Base-by-base conservation (phyloP, 2,329 filamentous ascomycete genomes). In the Venturia nashicola region DNA sequence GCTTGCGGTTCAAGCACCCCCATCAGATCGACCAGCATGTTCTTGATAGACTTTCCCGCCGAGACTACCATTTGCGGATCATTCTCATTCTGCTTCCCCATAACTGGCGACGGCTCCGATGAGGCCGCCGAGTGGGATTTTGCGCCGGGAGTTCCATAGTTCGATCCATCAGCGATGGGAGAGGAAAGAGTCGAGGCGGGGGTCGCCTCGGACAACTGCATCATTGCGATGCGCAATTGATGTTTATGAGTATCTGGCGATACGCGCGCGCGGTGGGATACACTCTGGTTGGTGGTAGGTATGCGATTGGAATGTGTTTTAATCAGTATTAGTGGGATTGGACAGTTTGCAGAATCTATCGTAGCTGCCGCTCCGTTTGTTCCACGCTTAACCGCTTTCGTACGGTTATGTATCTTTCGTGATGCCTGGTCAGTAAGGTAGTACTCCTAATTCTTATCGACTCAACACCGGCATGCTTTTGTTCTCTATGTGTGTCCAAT, bases 1-100 rank as follows among this genome's bases (percentile, higher is more conserved):
- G 63, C 57, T 20, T 65, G 42, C 20, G 27, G 20, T 48, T 65
- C 55, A 34, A 62, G 32, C 27, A 43, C 40, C 20, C 39, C 34
- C 59, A 65, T 54, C 12, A 65, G 23, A 27, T 65, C 63, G 34
- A 43, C 34, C 27, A 65, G 59, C 57, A 65, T 61, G n/a, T 48
- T 62, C 59, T 46, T 61, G 32, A 65, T 20, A 5, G 42, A 51
- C n/a, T 59, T 40, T 9, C 59, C 63, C 6, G 63, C 63, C 6
- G 36, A 44, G 27, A 59, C 40, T 14, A 65, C 59, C 18, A 65
- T 34, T 9, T 62, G 46, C 12, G 16, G 18, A 34, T 65, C 63
- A 9, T 51, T 61, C 39, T 64, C 55, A 40, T 59, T 59, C 42
- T 46, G 34, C 36, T 59, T 44, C 12, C 42, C 44, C 48, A 20